These are phyloP conservation scores for Aspergillus arachidicola DNA, from an alignment of 2,329 filamentous ascomycete genomes.

Conservation along the genomic window DNA sequence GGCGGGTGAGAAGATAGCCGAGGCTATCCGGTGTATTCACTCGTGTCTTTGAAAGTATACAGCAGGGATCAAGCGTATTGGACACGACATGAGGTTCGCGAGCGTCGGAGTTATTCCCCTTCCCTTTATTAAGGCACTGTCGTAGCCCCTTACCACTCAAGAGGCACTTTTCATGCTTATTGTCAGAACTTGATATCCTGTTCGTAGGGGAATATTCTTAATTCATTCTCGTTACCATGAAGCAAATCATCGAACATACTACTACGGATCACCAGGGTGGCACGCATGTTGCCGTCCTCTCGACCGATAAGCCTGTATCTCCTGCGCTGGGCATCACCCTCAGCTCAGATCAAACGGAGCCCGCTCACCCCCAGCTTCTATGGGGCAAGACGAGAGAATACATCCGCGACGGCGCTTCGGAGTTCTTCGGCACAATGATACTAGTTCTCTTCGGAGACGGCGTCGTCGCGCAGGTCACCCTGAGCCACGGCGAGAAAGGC, in stretches of 20 bases:
- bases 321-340: constrained; percentile 20
- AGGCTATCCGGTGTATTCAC: not conserved
- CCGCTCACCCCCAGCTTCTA: constrained; percentile 27
- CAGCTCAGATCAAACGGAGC: constrained; percentile 8
- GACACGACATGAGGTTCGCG: not conserved
- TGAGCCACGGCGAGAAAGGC: constrained; percentile 53
- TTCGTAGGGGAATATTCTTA: not conserved
- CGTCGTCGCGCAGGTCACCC: constrained; percentile 69
- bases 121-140: not conserved
- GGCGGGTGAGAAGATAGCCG: not conserved
- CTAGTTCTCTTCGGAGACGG: constrained; percentile 71
- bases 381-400: constrained; percentile 59
- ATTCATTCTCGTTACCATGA: not conserved
- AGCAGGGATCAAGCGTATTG: not conserved
- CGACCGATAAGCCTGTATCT: constrained; percentile 20
- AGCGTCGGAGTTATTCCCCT: not conserved
- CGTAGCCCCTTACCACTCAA: not conserved
- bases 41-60: not conserved
- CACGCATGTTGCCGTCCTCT: constrained; percentile 22
- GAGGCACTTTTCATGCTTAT: not conserved
- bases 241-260: constrained; percentile 6
- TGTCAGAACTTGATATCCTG: not conserved
- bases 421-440: constrained; percentile 70
- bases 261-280: constrained; percentile 15
- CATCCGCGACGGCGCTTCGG: constrained; percentile 63